Evolutionary conservation across 345 rosid genomes (phyloP), one percentile per base, ranked within the genome.

Genomic region (Sisymbrium altissimum): DNA sequence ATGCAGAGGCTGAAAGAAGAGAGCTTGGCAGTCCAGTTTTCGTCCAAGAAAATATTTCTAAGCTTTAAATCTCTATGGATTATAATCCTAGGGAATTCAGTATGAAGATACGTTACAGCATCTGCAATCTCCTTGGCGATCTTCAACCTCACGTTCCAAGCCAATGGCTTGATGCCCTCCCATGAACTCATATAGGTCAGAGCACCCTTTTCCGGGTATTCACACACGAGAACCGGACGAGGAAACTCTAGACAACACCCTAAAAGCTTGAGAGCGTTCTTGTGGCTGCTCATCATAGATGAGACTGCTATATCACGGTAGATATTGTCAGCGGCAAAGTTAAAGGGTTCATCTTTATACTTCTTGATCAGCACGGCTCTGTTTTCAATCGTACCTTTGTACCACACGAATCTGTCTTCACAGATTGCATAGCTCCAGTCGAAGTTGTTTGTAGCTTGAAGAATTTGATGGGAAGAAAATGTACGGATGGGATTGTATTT

Each of bases 391-490:
- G n/a, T 64, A 3, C 64, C 77, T 43, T 13, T 72, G 70, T 14
- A 63, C 64, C 70, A 72, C 19, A 54, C 14, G 46, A 9, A 72
- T 53, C 64, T 64, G 46, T 64, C 64, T 54, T 33, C 35, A 3
- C 49, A 64, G 30, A 64, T 55, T 40, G 18, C 7, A 9, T 33
- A 3, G 43, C 48, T 49, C 43, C 33, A 14, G 71, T 73, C 46
- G 52, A 73, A 73, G 55, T 72, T 18, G 58, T 73, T 56, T 73
- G 77, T 73, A 5, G 71, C 71, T 73, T 64, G 33, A 44, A 64
- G 49, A 35, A 73, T 73, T 33, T 73, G 49, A n/a, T 21, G 0
- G 5, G 71, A 73, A 44, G 77, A 73, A 55, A 73, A 73, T 10
- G 44, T 63, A 40, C 54, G 70, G 45, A 72, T 72, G 4, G 76